Percentiles rank a stretch among this genome's conserved stretches.
Evolutionary conservation across 495 filamentous ascomycete species (phyloP).

Genomic region (Penicillium parvum): DNA sequence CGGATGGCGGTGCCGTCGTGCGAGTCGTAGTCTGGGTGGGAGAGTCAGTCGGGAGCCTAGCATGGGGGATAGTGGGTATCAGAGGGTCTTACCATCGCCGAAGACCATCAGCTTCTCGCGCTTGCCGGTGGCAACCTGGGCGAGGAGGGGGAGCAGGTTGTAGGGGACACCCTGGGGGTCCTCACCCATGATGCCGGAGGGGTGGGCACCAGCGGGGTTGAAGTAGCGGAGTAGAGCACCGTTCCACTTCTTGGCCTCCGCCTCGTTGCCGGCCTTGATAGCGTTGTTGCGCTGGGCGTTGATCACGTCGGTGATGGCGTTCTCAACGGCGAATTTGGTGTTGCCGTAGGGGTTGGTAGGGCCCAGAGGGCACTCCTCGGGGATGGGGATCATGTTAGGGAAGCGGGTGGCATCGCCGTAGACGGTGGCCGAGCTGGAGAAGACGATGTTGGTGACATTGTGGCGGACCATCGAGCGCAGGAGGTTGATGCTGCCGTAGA

Average conservation of each 20-base stretch:
- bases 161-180: constrained; percentile 94
- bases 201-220: constrained; percentile 94
- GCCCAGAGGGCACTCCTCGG: constrained; percentile 90
- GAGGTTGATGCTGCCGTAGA: constrained; percentile 85
- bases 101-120: constrained; percentile 92
- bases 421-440: constrained; percentile 93
- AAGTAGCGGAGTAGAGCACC: constrained; percentile 93
- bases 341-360: constrained; percentile 97
- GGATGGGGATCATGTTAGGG: constrained; percentile 97
- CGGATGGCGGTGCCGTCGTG: constrained; percentile 77
- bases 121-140: constrained; percentile 93
- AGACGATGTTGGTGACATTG: constrained; percentile 94
- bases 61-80: constrained; percentile 10
- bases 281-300: constrained; percentile 80
- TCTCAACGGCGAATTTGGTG: constrained; percentile 89
- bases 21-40: constrained; percentile 81
- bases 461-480: constrained; percentile 81
- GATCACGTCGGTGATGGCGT: constrained; percentile 84
- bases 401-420: constrained; percentile 97
- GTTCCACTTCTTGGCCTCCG: constrained; percentile 74
- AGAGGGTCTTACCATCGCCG: constrained; percentile 87
- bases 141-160: constrained; percentile 90
- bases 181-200: constrained; percentile 96
- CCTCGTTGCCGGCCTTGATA: constrained; percentile 71
- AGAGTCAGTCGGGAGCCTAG: background rate